These are phyloP conservation scores for Wallacemonas rigidus DNA, from an alignment of 208 protist genomes.

Conservation along the genomic window DNA sequence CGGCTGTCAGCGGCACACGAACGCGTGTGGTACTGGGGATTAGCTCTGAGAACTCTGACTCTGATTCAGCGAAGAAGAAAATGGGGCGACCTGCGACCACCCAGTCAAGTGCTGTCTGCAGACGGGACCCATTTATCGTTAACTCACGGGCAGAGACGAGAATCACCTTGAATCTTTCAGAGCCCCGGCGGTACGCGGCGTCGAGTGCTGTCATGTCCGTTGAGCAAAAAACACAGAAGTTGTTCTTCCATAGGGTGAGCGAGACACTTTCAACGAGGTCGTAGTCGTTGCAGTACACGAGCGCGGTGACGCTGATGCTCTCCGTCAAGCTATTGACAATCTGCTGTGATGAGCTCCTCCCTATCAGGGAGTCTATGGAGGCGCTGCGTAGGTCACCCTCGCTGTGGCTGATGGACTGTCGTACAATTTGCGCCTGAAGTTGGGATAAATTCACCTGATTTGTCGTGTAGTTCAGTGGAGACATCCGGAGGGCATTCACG, in stretches of 20 bases:
- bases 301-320: slow-evolving; percentile 52
- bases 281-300: slow-evolving; percentile 50
- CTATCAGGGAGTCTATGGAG: slow-evolving; percentile 8
- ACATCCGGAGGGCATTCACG: slow-evolving; percentile 41
- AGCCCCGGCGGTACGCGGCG: slow-evolving; percentile 42
- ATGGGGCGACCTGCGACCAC: slow-evolving; percentile 44
- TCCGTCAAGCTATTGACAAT: slow-evolving; percentile 29
- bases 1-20: slow-evolving; percentile 41
- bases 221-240: slow-evolving; percentile 58
- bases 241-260: slow-evolving; percentile 50
- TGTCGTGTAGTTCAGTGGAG: slow-evolving; percentile 34
- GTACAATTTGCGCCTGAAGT: slow-evolving; percentile 32
- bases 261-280: slow-evolving; percentile 33
- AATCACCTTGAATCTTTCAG: slow-evolving; percentile 67
- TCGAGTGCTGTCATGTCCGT: slow-evolving; percentile 36
- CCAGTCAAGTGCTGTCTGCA: slow-evolving; percentile 52
- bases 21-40: slow-evolving; percentile 42
- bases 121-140: slow-evolving; percentile 21
- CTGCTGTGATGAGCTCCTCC: slow-evolving; percentile 1
- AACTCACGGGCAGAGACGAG: slow-evolving; percentile 63
- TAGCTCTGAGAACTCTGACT: slow-evolving; percentile 21
- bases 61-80: slow-evolving; percentile 55
- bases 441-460: slow-evolving; percentile 39
- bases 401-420: slow-evolving; percentile 15
- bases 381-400: neutral